phyloP scores from a whole-genome alignment of 2,329 filamentous ascomycete species.

The Lojkania enalia region DNA sequence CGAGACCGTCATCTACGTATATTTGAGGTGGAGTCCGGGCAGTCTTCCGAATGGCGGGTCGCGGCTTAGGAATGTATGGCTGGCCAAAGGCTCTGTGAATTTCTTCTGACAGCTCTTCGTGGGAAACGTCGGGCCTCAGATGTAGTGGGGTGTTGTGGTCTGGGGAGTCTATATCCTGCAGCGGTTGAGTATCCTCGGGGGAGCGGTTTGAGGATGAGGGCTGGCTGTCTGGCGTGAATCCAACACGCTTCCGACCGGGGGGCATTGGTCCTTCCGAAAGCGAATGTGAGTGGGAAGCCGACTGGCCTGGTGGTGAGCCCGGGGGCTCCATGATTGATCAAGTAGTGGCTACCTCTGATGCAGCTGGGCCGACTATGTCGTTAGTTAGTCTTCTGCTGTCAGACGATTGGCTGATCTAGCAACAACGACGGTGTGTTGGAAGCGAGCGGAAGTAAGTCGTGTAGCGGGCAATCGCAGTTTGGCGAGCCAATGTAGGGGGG shows the following conservation, averaged over 20 bases:
- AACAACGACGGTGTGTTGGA: too few relatives aligned
- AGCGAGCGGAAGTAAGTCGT: too few relatives aligned
- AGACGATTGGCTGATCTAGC: too few relatives aligned
- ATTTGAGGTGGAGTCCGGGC: conserved; percentile 38
- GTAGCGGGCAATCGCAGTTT: too few relatives aligned
- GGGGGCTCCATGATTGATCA: conserved; percentile 7
- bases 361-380: too few relatives aligned
- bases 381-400: too few relatives aligned
- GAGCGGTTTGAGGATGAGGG: conserved; percentile 21
- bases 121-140: conserved; percentile 34
- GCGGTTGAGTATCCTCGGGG: conserved; percentile 28
- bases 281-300: conserved; percentile 5
- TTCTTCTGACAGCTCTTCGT: conserved; percentile 41
- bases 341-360: too few relatives aligned
- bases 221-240: conserved; percentile 33
- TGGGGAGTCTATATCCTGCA: conserved; percentile 26
- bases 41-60: conserved; percentile 43
- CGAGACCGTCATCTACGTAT: conserved; percentile 40
- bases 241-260: conserved; percentile 39
- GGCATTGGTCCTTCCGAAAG: conserved; percentile 31
- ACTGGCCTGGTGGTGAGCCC: background rate
- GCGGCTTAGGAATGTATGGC: conserved; percentile 39
- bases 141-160: conserved; percentile 35
- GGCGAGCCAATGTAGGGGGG: too few relatives aligned
- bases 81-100: conserved; percentile 40